Evolutionary conservation across 2,329 filamentous ascomycete genomes (phyloP), one percentile per base, ranked within the genome.

Genomic region (Pseudogymnoascus sp.): DNA sequence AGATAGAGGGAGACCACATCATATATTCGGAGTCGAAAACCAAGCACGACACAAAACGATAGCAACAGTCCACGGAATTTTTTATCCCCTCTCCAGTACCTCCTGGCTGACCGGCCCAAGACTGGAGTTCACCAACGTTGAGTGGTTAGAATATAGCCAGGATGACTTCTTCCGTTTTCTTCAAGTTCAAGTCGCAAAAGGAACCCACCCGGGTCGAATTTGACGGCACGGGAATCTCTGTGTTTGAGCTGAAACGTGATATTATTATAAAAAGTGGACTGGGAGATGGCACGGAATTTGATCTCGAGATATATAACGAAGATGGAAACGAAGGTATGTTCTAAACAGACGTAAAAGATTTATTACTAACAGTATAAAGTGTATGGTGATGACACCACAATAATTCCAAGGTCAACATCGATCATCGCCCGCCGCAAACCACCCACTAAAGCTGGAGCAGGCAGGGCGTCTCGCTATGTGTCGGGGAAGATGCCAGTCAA

Each of bases 141-240:
- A 55, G 49, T 55, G 49, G 49, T 55, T 22, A 60, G 33, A 59
- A 62, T 35, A 59, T 45, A 58, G 60, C 59, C 67, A 73, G 64
- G 60, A 74, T 74, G 72, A 64, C 72, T 62, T 82, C 94, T 63
- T 97, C 92, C 68, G 94, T 99, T 73, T 97, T 97, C 79, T 99
- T 97, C 90, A 96, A 96, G 80, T 99, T 99, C 87, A 97, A 97
- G 80, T 97, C 93, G 70, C 92, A 95, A 75, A 97, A 92, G 80
- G 94, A 97, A 74, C 91, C 92, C 64, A 91, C 91, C 63, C 87
- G 92, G 73, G 92, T 99, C 71, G 90, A 92, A 73, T 97, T 99
- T 76, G 93, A 99, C 77, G 94, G 94, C 73, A 97, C 93, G 71
- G 91, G 91, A 76, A 96, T 97, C 73, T 96, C 93, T 65, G 94